Conservation (phyloP, 2,329 filamentous ascomycete species). For the Lasiodiplodia citricola region DNA sequence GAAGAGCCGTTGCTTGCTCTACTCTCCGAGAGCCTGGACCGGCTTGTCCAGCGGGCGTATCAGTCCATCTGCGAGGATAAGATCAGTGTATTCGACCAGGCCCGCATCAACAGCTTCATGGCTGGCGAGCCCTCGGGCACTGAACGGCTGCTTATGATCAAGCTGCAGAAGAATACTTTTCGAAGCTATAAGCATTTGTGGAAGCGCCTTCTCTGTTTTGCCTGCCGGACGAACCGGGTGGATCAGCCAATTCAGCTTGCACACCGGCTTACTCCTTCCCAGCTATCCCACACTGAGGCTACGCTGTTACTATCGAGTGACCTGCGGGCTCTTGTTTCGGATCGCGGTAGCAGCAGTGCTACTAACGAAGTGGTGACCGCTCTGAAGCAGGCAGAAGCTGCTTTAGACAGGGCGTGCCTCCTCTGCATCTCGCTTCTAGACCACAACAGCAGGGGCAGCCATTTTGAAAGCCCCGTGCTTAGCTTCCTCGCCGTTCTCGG, state of each 20-base stretch:
- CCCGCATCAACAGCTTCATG: too few relatives aligned
- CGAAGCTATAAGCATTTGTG: conserved; percentile 29
- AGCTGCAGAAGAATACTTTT: conserved; percentile 29
- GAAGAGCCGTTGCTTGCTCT: too few relatives aligned
- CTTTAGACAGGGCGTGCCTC: conserved; percentile 27
- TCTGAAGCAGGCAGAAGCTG: background rate
- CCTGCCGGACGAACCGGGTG: conserved; percentile 23
- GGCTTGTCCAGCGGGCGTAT: too few relatives aligned
- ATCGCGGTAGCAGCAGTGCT: background rate
- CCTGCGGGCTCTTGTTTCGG: background rate
- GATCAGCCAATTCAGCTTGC: background rate
- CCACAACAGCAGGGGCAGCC: conserved; percentile 28
- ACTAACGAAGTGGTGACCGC: background rate
- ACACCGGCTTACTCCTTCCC: background rate
- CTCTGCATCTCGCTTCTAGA: conserved; percentile 31
- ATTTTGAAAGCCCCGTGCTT: conserved; percentile 30
- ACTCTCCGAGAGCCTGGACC: too few relatives aligned
- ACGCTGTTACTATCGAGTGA: background rate
- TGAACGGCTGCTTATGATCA: conserved; percentile 29
- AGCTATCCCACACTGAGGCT: background rate
- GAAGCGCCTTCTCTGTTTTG: conserved; percentile 31
- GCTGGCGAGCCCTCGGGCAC: background rate
- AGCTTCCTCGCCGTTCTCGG: conserved; percentile 31
- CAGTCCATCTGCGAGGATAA: too few relatives aligned
- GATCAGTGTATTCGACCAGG: too few relatives aligned